phyloP scores from a whole-genome alignment of 2,329 filamentous ascomycete species.

The Thermothelomyces thermophilus region DNA sequence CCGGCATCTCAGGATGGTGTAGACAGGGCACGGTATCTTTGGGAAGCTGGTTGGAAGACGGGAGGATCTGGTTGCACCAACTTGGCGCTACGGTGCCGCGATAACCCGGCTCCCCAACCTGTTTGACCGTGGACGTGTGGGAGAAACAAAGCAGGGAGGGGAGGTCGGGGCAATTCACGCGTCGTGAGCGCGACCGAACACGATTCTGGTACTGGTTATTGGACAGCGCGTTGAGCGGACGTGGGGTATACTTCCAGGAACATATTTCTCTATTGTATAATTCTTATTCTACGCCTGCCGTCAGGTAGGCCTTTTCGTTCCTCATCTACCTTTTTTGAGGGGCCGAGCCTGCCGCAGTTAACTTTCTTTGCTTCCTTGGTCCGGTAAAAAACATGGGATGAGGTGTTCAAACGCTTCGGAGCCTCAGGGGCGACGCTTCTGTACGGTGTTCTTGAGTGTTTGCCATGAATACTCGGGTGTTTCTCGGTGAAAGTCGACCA shows the following conservation, averaged over 20 bases:
- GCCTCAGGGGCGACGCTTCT: too few relatives aligned
- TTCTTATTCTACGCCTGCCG: slow-evolving; percentile 25
- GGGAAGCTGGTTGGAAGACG: background rate
- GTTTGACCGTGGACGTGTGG: too few relatives aligned
- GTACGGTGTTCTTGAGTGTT: too few relatives aligned
- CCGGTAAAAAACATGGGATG: background rate
- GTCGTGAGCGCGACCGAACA: slow-evolving; percentile 7
- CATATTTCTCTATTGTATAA: slow-evolving; percentile 36
- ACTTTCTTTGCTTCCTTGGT: background rate
- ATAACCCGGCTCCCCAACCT: background rate
- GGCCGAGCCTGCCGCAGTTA: background rate
- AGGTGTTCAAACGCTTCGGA: background rate
- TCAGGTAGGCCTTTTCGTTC: background rate
- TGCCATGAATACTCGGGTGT: too few relatives aligned
- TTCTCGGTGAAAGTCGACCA: too few relatives aligned
- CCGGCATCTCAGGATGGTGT: slow-evolving; percentile 1
- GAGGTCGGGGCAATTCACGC: background rate
- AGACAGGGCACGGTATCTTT: background rate
- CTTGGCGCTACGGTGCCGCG: slow-evolving; percentile 6
- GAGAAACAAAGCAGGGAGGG: too few relatives aligned
- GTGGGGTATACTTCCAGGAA: slow-evolving; percentile 27
- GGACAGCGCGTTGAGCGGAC: slow-evolving; percentile 18
- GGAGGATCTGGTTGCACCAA: background rate
- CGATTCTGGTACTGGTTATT: slow-evolving; percentile 11
- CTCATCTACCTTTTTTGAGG: background rate